These are phyloP conservation scores for Lupinus albus DNA, from an alignment of 306 rosid genomes.

Conservation along the genomic window DNA sequence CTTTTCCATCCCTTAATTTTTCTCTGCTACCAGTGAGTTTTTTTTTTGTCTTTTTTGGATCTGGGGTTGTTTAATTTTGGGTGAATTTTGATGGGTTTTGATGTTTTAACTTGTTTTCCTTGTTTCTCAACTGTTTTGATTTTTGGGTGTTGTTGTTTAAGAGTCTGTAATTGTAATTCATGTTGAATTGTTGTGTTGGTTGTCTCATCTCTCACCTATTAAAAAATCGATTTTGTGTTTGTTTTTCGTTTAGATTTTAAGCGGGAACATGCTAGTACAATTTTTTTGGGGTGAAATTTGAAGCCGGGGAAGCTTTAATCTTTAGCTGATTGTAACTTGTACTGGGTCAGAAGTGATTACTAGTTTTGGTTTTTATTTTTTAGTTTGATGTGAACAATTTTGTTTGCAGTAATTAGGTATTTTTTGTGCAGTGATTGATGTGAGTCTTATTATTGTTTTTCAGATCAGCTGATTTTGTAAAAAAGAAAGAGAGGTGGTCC, in stretches of 20 bases:
- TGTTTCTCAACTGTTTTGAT: conserved; percentile 35
- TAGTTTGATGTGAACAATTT: neutral
- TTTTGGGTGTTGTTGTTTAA: conserved; percentile 39
- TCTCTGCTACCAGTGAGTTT: conserved; percentile 1
- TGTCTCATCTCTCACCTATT: neutral
- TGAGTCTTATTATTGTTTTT: conserved; percentile 40
- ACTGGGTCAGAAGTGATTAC: conserved; percentile 23
- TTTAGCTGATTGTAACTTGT: conserved; percentile 28
- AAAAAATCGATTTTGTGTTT: neutral
- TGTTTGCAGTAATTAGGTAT: conserved; percentile 1
- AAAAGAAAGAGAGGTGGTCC: conserved; percentile 22
- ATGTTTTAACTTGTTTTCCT: conserved; percentile 27
- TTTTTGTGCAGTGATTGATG: conserved; percentile 16
- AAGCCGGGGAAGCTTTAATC: conserved; percentile 29
- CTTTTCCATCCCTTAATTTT: conserved; percentile 27
- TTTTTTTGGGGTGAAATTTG: conserved; percentile 17
- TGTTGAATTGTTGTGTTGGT: conserved; percentile 20
- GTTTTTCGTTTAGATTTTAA: neutral
- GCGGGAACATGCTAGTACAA: neutral
- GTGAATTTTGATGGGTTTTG: conserved; percentile 38
- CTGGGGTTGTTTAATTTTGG: conserved; percentile 45
- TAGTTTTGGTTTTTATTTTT: neutral
- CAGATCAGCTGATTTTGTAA: conserved; percentile 57
- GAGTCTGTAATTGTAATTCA: conserved; percentile 8
- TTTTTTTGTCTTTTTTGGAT: conserved; percentile 40